Evolutionary conservation across 2,329 filamentous ascomycete genomes (phyloP), one percentile per base, ranked within the genome.

Genomic region (Sarocladium oryzae): DNA sequence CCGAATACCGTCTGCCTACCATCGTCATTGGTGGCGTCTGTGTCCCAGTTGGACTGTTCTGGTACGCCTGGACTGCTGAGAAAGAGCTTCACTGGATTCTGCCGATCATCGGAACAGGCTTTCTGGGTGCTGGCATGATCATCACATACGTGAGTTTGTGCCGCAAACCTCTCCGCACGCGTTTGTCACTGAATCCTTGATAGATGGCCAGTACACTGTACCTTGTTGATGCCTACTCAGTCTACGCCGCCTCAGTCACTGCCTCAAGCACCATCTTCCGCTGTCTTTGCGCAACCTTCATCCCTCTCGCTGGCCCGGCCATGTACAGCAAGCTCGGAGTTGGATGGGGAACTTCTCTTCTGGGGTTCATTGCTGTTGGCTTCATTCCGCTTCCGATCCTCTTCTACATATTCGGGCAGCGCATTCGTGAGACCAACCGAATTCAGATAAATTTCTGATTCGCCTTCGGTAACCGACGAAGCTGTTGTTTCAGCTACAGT

Each of bases 181-280:
- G n/a, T n/a, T n/a, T n/a, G n/a, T n/a, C n/a, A n/a, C n/a, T n/a
- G n/a, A n/a, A n/a, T n/a, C n/a, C n/a, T n/a, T n/a, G n/a, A 7
- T 30, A 13, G 28, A 7, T 30, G 28, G 7, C 28, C 13, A 30
- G 7, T 13, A 36, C 61, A 16, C 51, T 58, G 1, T 86, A 86
- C 57, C 69, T 85, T 15, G 76, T 85, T 11, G 82, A 86, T 55
- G 74, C 74, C 2, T 85, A 77, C 58, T 13, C 28, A 7, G 69
- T 73, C 0, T 63, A 70, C 55, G 78, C 81, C 1, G 82, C 84
- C 26, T 73, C 70, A n/a, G 82, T 81, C 79, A 0, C 75, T 85
- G 1, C 62, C 85, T 4, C 66, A 21, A 69, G 65, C 15, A 58
- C 82, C 0, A 68, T 80, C n/a, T n/a, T n/a, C n/a, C n/a, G n/a